Conservation (phyloP, 1,284 basidiomycete genomes). For the Microbotryum intermedium region DNA sequence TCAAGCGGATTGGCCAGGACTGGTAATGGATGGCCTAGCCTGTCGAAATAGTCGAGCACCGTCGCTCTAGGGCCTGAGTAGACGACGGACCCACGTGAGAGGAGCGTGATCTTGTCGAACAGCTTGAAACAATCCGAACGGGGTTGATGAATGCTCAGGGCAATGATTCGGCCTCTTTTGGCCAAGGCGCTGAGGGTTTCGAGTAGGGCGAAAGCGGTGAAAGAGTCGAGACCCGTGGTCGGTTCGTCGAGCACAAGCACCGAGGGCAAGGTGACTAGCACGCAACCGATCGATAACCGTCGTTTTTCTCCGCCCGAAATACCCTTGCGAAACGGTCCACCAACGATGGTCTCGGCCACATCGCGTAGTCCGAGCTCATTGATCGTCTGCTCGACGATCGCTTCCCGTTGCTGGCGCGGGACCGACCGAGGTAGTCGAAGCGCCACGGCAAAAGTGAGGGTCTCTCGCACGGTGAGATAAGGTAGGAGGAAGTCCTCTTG, state of each 20-base stretch:
- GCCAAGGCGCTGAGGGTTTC: conserved; percentile 46
- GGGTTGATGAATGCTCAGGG: conserved; percentile 49
- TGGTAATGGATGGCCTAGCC: conserved; percentile 32
- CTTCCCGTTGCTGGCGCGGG: conserved; percentile 34
- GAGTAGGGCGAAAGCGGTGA: conserved; percentile 47
- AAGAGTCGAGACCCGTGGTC: conserved; percentile 49
- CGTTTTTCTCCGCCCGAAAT: conserved; percentile 77
- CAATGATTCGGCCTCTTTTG: conserved; percentile 45
- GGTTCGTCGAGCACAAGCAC: conserved; percentile 75
- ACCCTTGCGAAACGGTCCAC: conserved; percentile 47
- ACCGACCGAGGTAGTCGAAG: conserved; percentile 46
- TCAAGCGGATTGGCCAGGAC: conserved; percentile 36
- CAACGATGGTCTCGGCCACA: conserved; percentile 46
- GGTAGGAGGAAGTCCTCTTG: conserved; percentile 28
- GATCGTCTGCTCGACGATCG: conserved; percentile 49
- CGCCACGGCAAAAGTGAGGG: conserved; percentile 46
- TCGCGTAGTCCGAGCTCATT: conserved; percentile 48
- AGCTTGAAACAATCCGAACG: conserved; percentile 48
- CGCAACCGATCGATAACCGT: conserved; percentile 71
- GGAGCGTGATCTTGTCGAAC: conserved; percentile 43
- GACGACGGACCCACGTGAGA: conserved; percentile 46
- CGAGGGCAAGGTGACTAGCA: conserved; percentile 57
- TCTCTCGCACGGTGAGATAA: conserved; percentile 41
- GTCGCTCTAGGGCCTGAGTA: conserved; percentile 42
- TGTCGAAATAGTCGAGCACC: conserved; percentile 43